phyloP scores from a whole-genome alignment of 768 basidiomycete species.

The Macrolepiota fuliginosa region DNA sequence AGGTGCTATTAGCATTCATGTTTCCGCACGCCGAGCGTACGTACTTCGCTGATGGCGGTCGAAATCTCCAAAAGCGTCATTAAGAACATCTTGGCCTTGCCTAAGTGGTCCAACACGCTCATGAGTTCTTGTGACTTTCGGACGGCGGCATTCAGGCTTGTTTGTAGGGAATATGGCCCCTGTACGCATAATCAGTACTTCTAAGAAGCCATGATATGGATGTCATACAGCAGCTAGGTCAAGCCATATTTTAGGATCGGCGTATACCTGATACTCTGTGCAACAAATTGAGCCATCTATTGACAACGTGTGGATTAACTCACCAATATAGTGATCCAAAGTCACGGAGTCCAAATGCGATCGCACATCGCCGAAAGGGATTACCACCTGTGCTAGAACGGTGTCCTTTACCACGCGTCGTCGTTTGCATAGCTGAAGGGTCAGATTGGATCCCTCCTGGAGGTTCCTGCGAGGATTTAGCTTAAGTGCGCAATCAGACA shows the following conservation, averaged over 20 bases:
- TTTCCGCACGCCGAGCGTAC: not conserved
- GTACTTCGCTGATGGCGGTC: conserved; percentile 18
- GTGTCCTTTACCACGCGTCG: conserved; percentile 10
- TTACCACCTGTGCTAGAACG: conserved; percentile 1
- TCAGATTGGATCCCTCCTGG: not conserved
- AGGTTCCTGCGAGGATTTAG: conserved; percentile 5
- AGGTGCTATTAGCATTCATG: not conserved
- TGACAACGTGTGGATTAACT: not conserved
- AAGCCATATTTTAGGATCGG: conserved; percentile 14
- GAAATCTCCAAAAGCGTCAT: conserved; percentile 14
- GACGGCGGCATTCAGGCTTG: conserved; percentile 2
- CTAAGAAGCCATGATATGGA: not conserved
- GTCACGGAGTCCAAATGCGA: not conserved
- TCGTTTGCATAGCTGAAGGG: conserved; percentile 12
- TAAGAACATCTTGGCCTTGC: conserved; percentile 14
- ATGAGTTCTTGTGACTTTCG: conserved; percentile 14
- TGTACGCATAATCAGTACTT: not conserved
- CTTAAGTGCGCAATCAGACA: not conserved
- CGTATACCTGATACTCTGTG: conserved; percentile 5
- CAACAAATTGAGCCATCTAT: not conserved
- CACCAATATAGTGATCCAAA: not conserved
- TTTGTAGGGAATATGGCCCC: conserved; percentile 10
- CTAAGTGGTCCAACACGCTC: conserved; percentile 18
- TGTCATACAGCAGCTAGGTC: conserved; percentile 14
- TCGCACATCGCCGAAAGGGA: conserved; percentile 1